These are phyloP conservation scores for Phytophthora megakarya DNA, from an alignment of 352 stramenopile genomes.

Conservation along the genomic window DNA sequence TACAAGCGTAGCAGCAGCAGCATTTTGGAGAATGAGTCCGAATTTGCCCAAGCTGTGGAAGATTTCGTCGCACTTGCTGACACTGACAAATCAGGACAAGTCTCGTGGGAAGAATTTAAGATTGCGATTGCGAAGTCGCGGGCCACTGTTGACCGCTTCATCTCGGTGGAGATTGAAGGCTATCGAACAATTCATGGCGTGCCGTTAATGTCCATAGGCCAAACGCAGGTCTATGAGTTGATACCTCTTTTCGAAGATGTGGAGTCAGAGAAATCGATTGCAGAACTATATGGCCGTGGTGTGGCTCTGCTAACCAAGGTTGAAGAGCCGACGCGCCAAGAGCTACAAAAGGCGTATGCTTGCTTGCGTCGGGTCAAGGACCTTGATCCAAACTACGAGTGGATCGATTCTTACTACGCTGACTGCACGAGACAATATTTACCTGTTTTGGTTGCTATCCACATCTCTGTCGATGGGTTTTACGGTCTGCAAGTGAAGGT, in stretches of 20 bases:
- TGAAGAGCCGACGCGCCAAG: constrained; percentile 53
- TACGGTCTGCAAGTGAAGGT: constrained; percentile 83
- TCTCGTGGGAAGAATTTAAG: constrained; percentile 90
- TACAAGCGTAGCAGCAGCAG: constrained; percentile 58
- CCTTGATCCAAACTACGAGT: constrained; percentile 79
- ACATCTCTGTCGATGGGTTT: constrained; percentile 73
- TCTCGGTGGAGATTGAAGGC: constrained; percentile 80
- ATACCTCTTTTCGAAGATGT: constrained; percentile 77
- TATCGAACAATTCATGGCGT: constrained; percentile 72
- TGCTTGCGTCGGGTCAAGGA: constrained; percentile 74
- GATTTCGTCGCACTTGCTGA: constrained; percentile 83
- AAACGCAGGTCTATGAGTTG: constrained; percentile 82
- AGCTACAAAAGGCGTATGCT: constrained; percentile 77
- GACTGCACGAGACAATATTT: constrained; percentile 73
- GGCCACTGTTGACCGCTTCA: constrained; percentile 65
- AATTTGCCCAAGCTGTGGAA: constrained; percentile 63
- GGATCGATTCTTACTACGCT: constrained; percentile 83
- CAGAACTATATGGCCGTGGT: constrained; percentile 68
- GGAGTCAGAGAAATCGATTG: constrained; percentile 68
- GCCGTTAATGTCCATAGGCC: constrained; percentile 65
- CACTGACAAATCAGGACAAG: constrained; percentile 73
- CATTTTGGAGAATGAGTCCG: constrained; percentile 55
- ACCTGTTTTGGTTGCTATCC: constrained; percentile 68
- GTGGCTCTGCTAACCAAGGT: constrained; percentile 70
- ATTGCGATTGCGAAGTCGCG: constrained; percentile 80